phyloP scores from a whole-genome alignment of 1,139 yeast genomes.

The Barnettozyma hawaiiensis region DNA sequence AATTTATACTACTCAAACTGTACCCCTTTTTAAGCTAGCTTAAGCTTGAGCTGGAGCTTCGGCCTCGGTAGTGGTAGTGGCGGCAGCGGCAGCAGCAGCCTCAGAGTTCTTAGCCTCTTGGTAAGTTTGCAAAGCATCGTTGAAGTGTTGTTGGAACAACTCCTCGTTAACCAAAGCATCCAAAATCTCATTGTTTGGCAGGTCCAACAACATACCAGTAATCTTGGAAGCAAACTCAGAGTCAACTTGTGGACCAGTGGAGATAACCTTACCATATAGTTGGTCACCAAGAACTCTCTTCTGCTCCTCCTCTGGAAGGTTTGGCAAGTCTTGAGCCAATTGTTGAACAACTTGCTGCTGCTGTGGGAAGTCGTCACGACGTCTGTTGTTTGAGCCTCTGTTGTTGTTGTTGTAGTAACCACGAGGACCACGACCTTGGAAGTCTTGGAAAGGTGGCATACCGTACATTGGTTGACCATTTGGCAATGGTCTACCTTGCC shows the following conservation, averaged over 20 bases:
- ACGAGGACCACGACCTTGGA: constrained; percentile 39
- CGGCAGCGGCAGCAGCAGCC: constrained; percentile 7
- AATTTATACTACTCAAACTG: neutral
- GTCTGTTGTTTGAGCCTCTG: constrained; percentile 26
- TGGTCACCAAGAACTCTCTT: constrained; percentile 97
- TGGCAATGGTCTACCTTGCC: constrained; percentile 62
- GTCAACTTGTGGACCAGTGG: constrained; percentile 81
- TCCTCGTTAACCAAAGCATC: constrained; percentile 87
- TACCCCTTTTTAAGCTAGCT: no score
- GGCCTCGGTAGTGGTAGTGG: no score
- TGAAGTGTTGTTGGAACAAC: constrained; percentile 84
- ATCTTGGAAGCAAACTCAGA: constrained; percentile 98
- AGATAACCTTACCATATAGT: constrained; percentile 88
- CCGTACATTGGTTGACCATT: constrained; percentile 84
- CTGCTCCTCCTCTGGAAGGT: constrained; percentile 80
- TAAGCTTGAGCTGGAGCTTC: constrained; percentile 17
- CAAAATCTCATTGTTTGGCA: constrained; percentile 88
- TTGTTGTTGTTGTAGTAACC: constrained; percentile 21
- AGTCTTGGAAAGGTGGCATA: constrained; percentile 75
- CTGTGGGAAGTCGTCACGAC: constrained; percentile 19
- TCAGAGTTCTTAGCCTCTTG: constrained; percentile 61
- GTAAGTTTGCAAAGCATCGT: constrained; percentile 92
- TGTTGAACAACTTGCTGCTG: constrained; percentile 14
- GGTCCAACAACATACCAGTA: constrained; percentile 97
- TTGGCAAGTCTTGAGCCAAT: constrained; percentile 48